phyloP scores from a whole-genome alignment of 306 rosid species.

The Cucurbita pepo region DNA sequence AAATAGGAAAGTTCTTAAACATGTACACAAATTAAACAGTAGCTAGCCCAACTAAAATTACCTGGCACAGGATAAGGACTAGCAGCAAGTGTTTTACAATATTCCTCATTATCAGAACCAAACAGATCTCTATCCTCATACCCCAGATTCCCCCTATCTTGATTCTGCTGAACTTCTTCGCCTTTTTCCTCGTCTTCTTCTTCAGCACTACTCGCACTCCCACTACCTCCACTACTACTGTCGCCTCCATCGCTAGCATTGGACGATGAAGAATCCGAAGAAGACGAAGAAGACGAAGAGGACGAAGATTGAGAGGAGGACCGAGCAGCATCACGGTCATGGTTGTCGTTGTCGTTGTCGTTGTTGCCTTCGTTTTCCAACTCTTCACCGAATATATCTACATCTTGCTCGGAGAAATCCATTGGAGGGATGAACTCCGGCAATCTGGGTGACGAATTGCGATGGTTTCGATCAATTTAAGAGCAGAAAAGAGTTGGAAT shows the following conservation, averaged over 20 bases:
- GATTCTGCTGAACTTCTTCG: slow-evolving; percentile 25
- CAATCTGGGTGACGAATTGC: not conserved
- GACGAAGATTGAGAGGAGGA: slow-evolving; percentile 53
- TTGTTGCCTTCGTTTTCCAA: slow-evolving; percentile 22
- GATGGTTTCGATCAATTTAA: not conserved
- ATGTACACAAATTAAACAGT: not conserved
- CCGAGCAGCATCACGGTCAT: slow-evolving; percentile 32
- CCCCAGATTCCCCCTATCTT: slow-evolving; percentile 5
- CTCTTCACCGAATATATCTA: slow-evolving; percentile 60
- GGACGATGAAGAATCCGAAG: slow-evolving; percentile 50
- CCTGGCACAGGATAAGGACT: slow-evolving; percentile 77
- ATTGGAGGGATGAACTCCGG: slow-evolving; percentile 8
- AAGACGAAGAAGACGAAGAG: slow-evolving; percentile 36
- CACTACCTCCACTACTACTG: slow-evolving; percentile 20
- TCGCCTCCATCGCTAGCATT: slow-evolving; percentile 33
- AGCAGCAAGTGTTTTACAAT: slow-evolving; percentile 53
- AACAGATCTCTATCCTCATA: slow-evolving; percentile 65
- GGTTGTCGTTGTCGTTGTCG: slow-evolving; percentile 6
- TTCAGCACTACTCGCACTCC: slow-evolving; percentile 37
- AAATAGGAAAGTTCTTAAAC: not conserved
- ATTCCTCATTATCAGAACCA: slow-evolving; percentile 80
- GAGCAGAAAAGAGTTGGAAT: not conserved
- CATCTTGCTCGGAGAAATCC: slow-evolving; percentile 64
- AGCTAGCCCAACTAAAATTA: slow-evolving; percentile 4
- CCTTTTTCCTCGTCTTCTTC: slow-evolving; percentile 38